Percentiles rank a stretch among this genome's conserved stretches.
Conservation (phyloP, 2,329 filamentous ascomycete genomes). For the Teratosphaeria zuluensis region DNA sequence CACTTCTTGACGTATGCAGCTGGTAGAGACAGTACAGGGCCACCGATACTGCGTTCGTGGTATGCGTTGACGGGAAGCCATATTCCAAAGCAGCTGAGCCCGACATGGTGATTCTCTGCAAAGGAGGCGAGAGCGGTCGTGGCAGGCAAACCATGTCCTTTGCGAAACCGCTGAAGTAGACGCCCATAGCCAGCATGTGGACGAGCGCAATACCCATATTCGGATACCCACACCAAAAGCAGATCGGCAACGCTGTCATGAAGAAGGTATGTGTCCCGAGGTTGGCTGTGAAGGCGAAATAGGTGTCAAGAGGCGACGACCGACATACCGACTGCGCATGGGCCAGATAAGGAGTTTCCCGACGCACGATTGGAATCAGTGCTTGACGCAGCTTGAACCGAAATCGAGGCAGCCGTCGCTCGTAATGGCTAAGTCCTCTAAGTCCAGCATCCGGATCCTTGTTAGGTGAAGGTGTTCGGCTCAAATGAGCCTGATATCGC, state of each 20-base stretch:
- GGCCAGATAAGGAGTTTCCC: conserved; percentile 91
- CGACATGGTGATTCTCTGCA: conserved; percentile 95
- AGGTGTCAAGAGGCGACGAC: conserved; percentile 79
- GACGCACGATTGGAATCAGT: conserved; percentile 77
- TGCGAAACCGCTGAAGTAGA: conserved; percentile 69
- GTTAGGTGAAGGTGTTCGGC: conserved; percentile 20
- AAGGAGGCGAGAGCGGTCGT: conserved; percentile 78
- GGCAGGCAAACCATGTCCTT: conserved; percentile 93
- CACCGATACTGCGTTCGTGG: conserved; percentile 91
- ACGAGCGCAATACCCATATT: conserved; percentile 64
- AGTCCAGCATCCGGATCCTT: conserved; percentile 59
- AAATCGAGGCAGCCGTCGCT: conserved; percentile 71
- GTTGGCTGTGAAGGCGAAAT: conserved; percentile 95
- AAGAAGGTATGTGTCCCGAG: conserved; percentile 97
- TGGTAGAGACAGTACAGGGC: conserved; percentile 72
- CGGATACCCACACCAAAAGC: conserved; percentile 93
- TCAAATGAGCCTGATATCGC: conserved; percentile 17
- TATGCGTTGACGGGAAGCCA: conserved; percentile 94
- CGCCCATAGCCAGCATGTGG: conserved; percentile 57
- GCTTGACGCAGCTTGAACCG: conserved; percentile 73
- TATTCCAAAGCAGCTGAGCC: conserved; percentile 92
- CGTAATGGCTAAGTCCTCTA: conserved; percentile 57
- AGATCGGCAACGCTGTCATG: conserved; percentile 86
- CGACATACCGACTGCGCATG: conserved; percentile 72
- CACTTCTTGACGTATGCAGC: conserved; percentile 56